Conservation (phyloP, 768 basidiomycete genomes). For the Pleurotus salmoneostramineus region DNA sequence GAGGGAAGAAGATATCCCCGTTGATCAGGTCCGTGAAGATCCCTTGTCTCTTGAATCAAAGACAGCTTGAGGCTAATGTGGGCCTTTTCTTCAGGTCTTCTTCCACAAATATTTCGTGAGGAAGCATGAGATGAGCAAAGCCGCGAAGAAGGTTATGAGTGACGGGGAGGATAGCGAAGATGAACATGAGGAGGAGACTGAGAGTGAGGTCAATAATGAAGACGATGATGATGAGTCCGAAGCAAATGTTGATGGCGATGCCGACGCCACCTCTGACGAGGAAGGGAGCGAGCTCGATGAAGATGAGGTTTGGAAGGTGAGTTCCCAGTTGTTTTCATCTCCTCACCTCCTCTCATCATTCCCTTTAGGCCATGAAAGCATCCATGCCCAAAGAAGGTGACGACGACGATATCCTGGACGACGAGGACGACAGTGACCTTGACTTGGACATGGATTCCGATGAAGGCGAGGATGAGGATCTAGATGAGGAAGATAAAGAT, state of each 20-base stretch:
- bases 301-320: constrained; percentile 86
- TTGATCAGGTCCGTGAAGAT: constrained; percentile 67
- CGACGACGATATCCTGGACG: constrained; percentile 35
- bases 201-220: constrained; percentile 35
- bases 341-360: background rate
- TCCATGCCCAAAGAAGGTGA: constrained; percentile 63
- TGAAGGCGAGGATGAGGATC: constrained; percentile 28
- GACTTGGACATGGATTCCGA: constrained; percentile 24
- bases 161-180: constrained; percentile 21
- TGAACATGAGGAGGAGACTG: constrained; percentile 25
- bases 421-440: constrained; percentile 26
- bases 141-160: constrained; percentile 11
- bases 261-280: constrained; percentile 33
- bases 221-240: constrained; percentile 37
- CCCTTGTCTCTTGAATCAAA: background rate
- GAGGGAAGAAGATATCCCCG: constrained; percentile 70
- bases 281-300: constrained; percentile 49
- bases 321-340: no score
- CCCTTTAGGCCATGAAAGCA: constrained; percentile 79
- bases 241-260: constrained; percentile 31
- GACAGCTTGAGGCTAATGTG: constrained; percentile 1
- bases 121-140: constrained; percentile 56
- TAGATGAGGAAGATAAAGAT: constrained; percentile 26
- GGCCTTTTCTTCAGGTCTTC: constrained; percentile 54
- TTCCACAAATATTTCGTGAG: constrained; percentile 86